Conservation (phyloP, 2,329 filamentous ascomycete species). For the Furcasterigmium sp. region DNA sequence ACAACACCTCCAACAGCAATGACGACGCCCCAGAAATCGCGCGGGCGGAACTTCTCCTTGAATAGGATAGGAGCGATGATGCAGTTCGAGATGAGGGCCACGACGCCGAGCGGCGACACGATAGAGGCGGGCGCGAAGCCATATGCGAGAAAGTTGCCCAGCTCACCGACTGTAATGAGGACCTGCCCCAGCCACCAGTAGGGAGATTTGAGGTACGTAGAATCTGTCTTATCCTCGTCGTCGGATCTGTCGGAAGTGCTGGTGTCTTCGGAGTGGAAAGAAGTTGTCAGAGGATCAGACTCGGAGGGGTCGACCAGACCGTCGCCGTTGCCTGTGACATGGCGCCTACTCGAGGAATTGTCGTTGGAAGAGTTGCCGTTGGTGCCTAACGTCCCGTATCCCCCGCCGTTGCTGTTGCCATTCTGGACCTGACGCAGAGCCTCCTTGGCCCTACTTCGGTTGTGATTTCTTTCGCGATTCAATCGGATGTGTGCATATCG, state of each 20-base stretch:
- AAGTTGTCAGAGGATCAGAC: slow-evolving; percentile 46
- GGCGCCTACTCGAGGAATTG: slow-evolving; percentile 25
- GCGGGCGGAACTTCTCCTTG: slow-evolving; percentile 78
- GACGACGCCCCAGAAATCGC: slow-evolving; percentile 84
- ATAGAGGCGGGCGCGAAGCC: slow-evolving; percentile 97
- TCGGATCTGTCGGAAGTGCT: slow-evolving; percentile 29
- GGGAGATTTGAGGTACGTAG: slow-evolving; percentile 80
- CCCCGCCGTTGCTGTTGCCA: slow-evolving; percentile 13
- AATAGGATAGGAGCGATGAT: slow-evolving; percentile 93
- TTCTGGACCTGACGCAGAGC: slow-evolving; percentile 41
- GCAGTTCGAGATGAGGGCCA: slow-evolving; percentile 93
- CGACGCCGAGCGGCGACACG: slow-evolving; percentile 93
- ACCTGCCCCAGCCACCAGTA: slow-evolving; percentile 97
- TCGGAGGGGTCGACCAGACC: slow-evolving; percentile 37
- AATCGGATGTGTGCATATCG: slow-evolving; percentile 89
- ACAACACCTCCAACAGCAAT: slow-evolving; percentile 85
- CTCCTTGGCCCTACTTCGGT: slow-evolving; percentile 48
- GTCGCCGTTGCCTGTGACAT: slow-evolving; percentile 14
- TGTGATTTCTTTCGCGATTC: slow-evolving; percentile 60
- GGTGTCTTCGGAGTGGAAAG: slow-evolving; percentile 40
- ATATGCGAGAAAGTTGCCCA: slow-evolving; percentile 94
- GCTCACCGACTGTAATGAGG: slow-evolving; percentile 87
- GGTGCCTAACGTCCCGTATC: neutral
- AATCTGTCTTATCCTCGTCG: slow-evolving; percentile 35
- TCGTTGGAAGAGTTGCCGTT: slow-evolving; percentile 20